phyloP scores from a whole-genome alignment of 2,329 filamentous ascomycete species.

The Talaromyces rugulosus region DNA sequence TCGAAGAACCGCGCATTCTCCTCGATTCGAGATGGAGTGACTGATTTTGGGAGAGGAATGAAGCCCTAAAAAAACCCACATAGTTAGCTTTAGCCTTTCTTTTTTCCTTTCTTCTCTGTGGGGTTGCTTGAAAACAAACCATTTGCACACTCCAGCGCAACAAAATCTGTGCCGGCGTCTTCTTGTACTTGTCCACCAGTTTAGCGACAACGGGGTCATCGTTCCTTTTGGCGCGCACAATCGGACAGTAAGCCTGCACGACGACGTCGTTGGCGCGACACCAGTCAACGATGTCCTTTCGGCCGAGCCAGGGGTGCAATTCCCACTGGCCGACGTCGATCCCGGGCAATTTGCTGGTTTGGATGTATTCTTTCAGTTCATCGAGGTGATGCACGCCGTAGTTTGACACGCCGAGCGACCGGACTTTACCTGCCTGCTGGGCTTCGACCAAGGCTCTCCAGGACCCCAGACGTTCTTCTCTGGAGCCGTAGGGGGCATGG shows the following conservation, averaged over 20 bases:
- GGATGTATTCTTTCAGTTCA: slow-evolving; percentile 38
- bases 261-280: slow-evolving; percentile 60
- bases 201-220: slow-evolving; percentile 51
- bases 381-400: slow-evolving; percentile 37
- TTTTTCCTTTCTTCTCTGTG: background rate
- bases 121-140: slow-evolving; percentile 23
- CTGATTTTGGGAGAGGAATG: slow-evolving; percentile 60
- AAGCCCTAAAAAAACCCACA: slow-evolving; percentile 44
- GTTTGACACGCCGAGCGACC: slow-evolving; percentile 40
- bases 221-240: slow-evolving; percentile 43
- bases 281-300: slow-evolving; percentile 78
- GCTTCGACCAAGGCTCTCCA: slow-evolving; percentile 40
- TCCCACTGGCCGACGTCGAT: slow-evolving; percentile 86
- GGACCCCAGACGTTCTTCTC: slow-evolving; percentile 33
- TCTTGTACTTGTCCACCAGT: slow-evolving; percentile 54
- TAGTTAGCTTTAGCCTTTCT: background rate
- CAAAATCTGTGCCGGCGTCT: slow-evolving; percentile 56
- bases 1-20: slow-evolving; percentile 59
- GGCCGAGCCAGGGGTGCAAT: slow-evolving; percentile 80
- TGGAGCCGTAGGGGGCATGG: slow-evolving; percentile 37
- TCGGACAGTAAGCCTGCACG: slow-evolving; percentile 53
- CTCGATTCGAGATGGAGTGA: slow-evolving; percentile 56
- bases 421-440: slow-evolving; percentile 34
- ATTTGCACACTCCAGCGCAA: slow-evolving; percentile 60
- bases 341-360: slow-evolving; percentile 45